phyloP scores from a whole-genome alignment of 108 stramenopile genomes.

The Cyclostephanos tholiformis region DNA sequence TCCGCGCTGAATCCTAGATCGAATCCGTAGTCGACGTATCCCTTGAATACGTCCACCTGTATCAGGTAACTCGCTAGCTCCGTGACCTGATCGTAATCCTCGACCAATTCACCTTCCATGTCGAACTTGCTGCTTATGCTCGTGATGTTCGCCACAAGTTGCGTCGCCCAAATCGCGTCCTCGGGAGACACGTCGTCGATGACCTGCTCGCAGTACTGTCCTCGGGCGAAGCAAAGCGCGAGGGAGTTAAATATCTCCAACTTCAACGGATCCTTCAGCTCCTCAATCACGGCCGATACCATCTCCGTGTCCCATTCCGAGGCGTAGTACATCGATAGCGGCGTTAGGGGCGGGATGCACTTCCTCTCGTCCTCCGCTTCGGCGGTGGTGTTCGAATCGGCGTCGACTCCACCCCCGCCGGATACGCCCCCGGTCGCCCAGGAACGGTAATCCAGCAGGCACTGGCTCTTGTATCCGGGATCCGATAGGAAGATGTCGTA shows the following conservation, averaged over 20 bases:
- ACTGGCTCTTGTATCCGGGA: conserved; percentile 33
- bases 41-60: conserved; percentile 38
- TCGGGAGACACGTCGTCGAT: conserved; percentile 11
- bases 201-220: conserved; percentile 39
- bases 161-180: conserved; percentile 21
- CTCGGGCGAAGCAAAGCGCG: conserved; percentile 35
- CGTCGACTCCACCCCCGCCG: no score
- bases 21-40: conserved; percentile 51
- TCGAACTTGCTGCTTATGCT: conserved; percentile 42
- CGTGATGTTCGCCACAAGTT: conserved; percentile 23
- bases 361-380: conserved; percentile 13
- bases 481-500: conserved; percentile 50
- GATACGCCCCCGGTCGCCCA: neutral
- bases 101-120: conserved; percentile 42
- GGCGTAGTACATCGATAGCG: conserved; percentile 52
- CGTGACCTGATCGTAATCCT: conserved; percentile 46
- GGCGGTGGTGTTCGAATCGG: neutral
- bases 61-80: conserved; percentile 46
- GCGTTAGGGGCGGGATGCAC: conserved; percentile 41
- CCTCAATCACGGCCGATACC: conserved; percentile 44
- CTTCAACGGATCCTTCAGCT: conserved; percentile 30
- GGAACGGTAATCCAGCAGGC: conserved; percentile 38
- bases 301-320: conserved; percentile 38
- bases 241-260: conserved; percentile 41
- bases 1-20: conserved; percentile 40